Conservation (phyloP, 116 monocot genomes). For the Phalaenopsis hybrid region DNA sequence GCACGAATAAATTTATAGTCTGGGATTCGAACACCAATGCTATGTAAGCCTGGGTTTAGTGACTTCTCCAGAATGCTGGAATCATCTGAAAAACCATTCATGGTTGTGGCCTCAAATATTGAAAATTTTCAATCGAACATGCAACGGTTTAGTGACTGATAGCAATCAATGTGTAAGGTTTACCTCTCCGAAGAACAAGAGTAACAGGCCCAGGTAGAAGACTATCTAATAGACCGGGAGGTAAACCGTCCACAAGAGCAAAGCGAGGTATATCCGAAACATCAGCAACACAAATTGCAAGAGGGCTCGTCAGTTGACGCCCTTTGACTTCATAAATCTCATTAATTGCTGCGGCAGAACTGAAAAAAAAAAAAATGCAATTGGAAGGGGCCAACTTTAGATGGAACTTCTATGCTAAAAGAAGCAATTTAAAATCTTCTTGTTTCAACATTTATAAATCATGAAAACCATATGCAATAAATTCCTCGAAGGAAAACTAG, state of each 20-base stretch:
- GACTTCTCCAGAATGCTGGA: conserved; percentile 66
- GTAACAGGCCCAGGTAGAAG: conserved; percentile 95
- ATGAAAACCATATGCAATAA: too few species aligned
- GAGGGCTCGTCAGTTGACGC: conserved; percentile 60
- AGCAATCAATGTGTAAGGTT: neutral
- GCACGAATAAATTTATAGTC: conserved; percentile 66
- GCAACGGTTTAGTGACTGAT: neutral
- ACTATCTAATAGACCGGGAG: conserved; percentile 54
- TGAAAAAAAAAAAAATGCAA: conserved; percentile 24
- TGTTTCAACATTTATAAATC: too few species aligned
- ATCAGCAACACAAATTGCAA: conserved; percentile 93
- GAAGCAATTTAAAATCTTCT: too few species aligned
- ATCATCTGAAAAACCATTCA: conserved; percentile 41
- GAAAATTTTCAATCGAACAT: neutral
- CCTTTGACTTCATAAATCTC: conserved; percentile 90
- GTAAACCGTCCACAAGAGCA: conserved; percentile 57
- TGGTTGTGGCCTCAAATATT: neutral
- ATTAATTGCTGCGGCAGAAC: conserved; percentile 65
- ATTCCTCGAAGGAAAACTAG: too few species aligned
- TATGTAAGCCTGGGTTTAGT: conserved; percentile 76
- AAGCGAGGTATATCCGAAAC: conserved; percentile 77
- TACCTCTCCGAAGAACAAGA: conserved; percentile 78
- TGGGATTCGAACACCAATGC: conserved; percentile 87
- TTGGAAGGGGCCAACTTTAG: neutral
- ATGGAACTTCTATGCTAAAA: neutral